Conservation (phyloP, 129 eudicot genomes). For the Heracleum sosnowskyi region DNA sequence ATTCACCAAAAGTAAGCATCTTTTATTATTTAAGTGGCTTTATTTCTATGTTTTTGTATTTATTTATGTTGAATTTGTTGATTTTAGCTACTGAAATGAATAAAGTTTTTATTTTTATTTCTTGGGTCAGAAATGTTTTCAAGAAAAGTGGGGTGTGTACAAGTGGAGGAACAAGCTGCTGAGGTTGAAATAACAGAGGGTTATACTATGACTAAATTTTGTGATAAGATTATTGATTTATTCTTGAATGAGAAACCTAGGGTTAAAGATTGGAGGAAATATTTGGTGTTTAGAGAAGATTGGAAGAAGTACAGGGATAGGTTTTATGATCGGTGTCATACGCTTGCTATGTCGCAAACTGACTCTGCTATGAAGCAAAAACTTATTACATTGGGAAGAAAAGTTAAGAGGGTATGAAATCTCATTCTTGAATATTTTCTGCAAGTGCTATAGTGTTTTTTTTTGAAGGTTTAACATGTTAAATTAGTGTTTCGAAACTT, state of each 20-base stretch:
- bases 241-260: slow-evolving; percentile 77
- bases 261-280: slow-evolving; percentile 75
- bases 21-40: not conserved
- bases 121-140: slow-evolving; percentile 24
- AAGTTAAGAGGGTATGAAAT: slow-evolving; percentile 56
- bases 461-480: not conserved
- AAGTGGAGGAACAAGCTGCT: slow-evolving; percentile 40
- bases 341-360: slow-evolving; percentile 44
- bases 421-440: not conserved
- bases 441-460: not conserved
- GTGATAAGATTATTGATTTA: slow-evolving; percentile 75
- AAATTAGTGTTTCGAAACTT: not conserved
- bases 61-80: not conserved
- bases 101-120: not conserved
- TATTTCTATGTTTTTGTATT: not conserved
- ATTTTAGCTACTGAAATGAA: not conserved
- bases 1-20: slow-evolving; percentile 22
- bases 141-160: slow-evolving; percentile 23
- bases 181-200: slow-evolving; percentile 81
- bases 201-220: slow-evolving; percentile 71
- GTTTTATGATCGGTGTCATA: slow-evolving; percentile 61
- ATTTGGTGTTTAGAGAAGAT: slow-evolving; percentile 74
- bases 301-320: slow-evolving; percentile 76
- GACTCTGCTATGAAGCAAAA: slow-evolving; percentile 51
- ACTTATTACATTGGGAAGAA: slow-evolving; percentile 38